Conservation (phyloP, 306 rosid species). For the Vachellia pachyceras region DNA sequence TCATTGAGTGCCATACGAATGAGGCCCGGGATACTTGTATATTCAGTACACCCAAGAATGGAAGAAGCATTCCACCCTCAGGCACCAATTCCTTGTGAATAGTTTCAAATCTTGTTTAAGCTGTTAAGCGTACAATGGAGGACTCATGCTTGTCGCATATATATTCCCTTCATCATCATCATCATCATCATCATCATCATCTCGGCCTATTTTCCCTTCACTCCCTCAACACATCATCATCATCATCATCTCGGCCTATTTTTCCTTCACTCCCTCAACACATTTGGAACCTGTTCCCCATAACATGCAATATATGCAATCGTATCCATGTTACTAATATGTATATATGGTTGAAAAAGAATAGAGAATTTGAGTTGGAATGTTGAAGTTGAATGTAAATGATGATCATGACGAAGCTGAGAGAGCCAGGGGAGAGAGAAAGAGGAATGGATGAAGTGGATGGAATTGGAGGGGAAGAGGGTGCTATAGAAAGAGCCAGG, state of each 20-base stretch:
- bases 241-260: background rate
- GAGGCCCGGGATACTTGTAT: no score
- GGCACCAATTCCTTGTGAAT: conserved; percentile 49
- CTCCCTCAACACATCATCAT: background rate
- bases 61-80: conserved; percentile 53
- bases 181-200: conserved; percentile 14
- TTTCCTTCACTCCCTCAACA: background rate
- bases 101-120: conserved; percentile 50
- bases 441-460: conserved; percentile 38
- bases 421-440: conserved; percentile 48
- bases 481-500: conserved; percentile 46
- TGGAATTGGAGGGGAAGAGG: conserved; percentile 31
- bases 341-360: no score
- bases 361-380: background rate
- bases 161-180: conserved; percentile 37
- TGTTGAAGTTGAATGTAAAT: background rate
- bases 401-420: conserved; percentile 25
- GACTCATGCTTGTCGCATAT: conserved; percentile 35
- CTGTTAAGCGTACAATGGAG: conserved; percentile 41
- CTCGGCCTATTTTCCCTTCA: background rate
- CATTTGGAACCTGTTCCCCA: conserved; percentile 33
- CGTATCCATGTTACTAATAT: no score
- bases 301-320: background rate
- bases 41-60: background rate
- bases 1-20: no score